phyloP scores from a whole-genome alignment of 768 basidiomycete species.

The Galerina marginata region DNA sequence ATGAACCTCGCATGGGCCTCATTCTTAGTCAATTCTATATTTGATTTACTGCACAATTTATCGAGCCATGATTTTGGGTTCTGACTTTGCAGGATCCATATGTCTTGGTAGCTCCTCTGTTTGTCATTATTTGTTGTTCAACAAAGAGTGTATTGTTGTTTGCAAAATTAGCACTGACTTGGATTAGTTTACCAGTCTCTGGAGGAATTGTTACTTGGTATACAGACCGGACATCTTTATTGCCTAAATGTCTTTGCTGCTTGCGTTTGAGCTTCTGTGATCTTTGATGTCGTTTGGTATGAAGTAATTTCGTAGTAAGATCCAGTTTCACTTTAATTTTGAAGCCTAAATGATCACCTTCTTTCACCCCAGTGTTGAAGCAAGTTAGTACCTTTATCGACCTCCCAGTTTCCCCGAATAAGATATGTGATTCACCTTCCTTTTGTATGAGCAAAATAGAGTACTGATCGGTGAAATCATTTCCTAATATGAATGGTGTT shows the following conservation, averaged over 20 bases:
- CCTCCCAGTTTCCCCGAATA: slow-evolving; percentile 14
- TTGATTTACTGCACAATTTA: neutral
- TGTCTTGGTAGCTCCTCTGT: slow-evolving; percentile 8
- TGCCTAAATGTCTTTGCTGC: neutral
- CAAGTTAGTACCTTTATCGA: slow-evolving; percentile 4
- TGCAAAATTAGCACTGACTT: slow-evolving; percentile 6
- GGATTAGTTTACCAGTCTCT: slow-evolving; percentile 11
- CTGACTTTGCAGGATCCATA: slow-evolving; percentile 16
- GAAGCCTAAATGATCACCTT: slow-evolving; percentile 10
- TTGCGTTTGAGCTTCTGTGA: neutral
- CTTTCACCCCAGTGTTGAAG: neutral
- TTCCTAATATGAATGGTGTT: slow-evolving; percentile 35
- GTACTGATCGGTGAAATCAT: slow-evolving; percentile 39
- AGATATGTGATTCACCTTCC: neutral
- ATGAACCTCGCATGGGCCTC: neutral
- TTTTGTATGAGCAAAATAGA: slow-evolving; percentile 29
- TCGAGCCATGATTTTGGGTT: slow-evolving; percentile 23
- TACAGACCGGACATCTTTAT: slow-evolving; percentile 1
- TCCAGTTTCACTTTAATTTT: neutral
- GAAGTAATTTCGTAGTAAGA: neutral
- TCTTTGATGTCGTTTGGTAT: slow-evolving; percentile 3
- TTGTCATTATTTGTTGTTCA: slow-evolving; percentile 6
- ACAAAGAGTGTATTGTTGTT: slow-evolving; percentile 9
- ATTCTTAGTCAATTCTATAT: neutral
- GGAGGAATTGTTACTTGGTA: slow-evolving; percentile 15